phyloP scores from a whole-genome alignment of 2,329 filamentous ascomycete species.

The Lasiodiplodia hormozganensis region DNA sequence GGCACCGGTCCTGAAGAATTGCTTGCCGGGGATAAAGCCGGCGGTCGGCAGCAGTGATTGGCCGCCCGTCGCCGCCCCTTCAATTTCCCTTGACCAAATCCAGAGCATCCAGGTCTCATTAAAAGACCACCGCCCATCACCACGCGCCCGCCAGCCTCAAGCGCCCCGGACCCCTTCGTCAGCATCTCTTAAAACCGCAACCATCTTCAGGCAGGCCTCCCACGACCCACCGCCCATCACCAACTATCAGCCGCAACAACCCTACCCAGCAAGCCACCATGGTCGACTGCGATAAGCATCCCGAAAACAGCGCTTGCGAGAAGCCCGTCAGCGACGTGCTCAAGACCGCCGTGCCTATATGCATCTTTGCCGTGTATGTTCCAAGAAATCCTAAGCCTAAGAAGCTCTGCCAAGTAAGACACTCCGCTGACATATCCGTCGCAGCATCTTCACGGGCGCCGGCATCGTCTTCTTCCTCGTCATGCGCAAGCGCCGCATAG shows the following conservation, averaged over 20 bases:
- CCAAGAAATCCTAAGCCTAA: not conserved
- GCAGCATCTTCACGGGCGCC: slow-evolving; percentile 18
- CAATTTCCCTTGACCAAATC: slow-evolving; percentile 8
- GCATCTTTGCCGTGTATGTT: slow-evolving; percentile 9
- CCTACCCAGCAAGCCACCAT: slow-evolving; percentile 7
- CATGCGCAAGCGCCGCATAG: slow-evolving; percentile 10
- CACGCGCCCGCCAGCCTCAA: not conserved
- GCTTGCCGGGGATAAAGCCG: not conserved
- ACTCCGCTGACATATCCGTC: not conserved
- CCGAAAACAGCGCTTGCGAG: slow-evolving; percentile 7
- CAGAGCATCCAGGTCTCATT: slow-evolving; percentile 3
- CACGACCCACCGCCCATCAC: slow-evolving; percentile 9
- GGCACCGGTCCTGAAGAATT: not conserved
- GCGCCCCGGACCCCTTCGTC: not conserved
- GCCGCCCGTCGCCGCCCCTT: slow-evolving; percentile 16
- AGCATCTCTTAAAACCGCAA: not conserved
- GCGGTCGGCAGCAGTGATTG: slow-evolving; percentile 8
- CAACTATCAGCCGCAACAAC: not conserved
- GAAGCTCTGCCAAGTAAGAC: not conserved
- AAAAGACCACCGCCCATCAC: not conserved
- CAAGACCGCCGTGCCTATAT: slow-evolving; percentile 4
- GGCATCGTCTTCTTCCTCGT: slow-evolving; percentile 10
- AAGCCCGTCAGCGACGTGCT: slow-evolving; percentile 17
- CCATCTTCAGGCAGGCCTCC: slow-evolving; percentile 21
- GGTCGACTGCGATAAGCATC: slow-evolving; percentile 21